Base-by-base conservation (phyloP, 805 yeast species). In the Grigorovia jiainica region DNA sequence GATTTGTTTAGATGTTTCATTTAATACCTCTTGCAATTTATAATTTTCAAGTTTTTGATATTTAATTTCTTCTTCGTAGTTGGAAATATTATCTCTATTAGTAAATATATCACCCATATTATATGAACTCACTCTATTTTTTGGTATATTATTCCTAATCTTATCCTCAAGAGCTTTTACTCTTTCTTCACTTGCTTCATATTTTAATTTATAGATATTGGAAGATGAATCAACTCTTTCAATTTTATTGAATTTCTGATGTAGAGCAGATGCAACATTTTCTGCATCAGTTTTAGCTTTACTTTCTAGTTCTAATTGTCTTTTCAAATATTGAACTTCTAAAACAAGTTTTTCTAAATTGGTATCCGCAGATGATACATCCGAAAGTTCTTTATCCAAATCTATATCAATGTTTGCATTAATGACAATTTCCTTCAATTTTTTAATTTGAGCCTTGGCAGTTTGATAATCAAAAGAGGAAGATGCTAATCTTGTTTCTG, bases 401-500 rank as follows among this genome's bases (percentile, higher is more conserved):
- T 58, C 52, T 41, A 54, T 49, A 40, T 54, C 54, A 15, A 53
- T 40, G n/a, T 54, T 52, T 32, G 61, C 40, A 20, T 51, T 39
- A 18, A 41, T 41, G 6, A 64, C 40, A 23, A 60, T 44, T 44
- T 58, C 47, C 38, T 57, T 60, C 23, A 71, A 40, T 34, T 64
- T 68, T 25, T 64, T 63, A 4, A 75, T 41, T 35, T 68, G 70
- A 10, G 72, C 69, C 36, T 61, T 67, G 46, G 68, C 53, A 39
- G 63, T 73, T 52, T 73, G 77, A 45, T 71, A 74, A 42, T 77
- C 82, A 47, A 75, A 74, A 6, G 79, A 68, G 39, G 78, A 80
- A n/a, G 80, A 69, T 2, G 82, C 79, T n/a, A 78, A 56, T 50
- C 84, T 70, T 2, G 79, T 73, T 48, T 79, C 82, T 11, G 83